phyloP scores from a whole-genome alignment of 2,329 filamentous ascomycete species.

The Achaetomium macrosporum region DNA sequence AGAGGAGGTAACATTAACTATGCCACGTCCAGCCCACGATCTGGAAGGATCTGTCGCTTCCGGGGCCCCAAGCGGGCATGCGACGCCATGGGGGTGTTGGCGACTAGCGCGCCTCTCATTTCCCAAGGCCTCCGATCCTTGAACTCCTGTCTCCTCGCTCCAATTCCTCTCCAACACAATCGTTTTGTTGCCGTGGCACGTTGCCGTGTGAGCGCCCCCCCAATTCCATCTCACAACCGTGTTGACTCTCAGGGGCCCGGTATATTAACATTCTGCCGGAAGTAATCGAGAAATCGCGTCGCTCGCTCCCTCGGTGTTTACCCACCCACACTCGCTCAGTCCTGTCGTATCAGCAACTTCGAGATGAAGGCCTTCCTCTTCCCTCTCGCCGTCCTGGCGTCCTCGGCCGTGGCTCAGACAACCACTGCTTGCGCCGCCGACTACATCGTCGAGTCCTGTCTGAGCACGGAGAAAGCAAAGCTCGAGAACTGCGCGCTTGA shows the following conservation, averaged over 20 bases:
- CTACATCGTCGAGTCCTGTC: conserved; percentile 43
- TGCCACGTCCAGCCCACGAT: background rate
- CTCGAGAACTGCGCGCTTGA: conserved; percentile 33
- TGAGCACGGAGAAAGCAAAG: conserved; percentile 36
- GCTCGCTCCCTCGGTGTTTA: conserved; percentile 2
- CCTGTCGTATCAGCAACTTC: background rate
- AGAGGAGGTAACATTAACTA: too few relatives aligned
- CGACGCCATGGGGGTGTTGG: conserved; percentile 4
- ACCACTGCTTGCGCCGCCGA: conserved; percentile 37
- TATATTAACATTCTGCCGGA: conserved; percentile 1
- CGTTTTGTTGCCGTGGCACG: conserved; percentile 5
- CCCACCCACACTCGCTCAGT: background rate
- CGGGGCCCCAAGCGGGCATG: background rate
- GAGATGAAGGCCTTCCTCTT: conserved; percentile 42
- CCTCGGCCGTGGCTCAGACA: conserved; percentile 32
- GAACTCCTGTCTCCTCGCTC: background rate
- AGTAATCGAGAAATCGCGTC: background rate
- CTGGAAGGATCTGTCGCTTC: conserved; percentile 7
- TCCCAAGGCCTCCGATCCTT: background rate
- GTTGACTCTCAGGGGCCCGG: background rate
- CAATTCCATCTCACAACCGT: background rate
- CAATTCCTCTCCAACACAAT: background rate
- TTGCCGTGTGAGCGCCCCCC: conserved; percentile 16
- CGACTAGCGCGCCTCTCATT: conserved; percentile 10
- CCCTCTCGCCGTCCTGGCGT: conserved; percentile 36